Conservation (phyloP, 1,284 basidiomycete genomes). For the Earliella scabrosa region DNA sequence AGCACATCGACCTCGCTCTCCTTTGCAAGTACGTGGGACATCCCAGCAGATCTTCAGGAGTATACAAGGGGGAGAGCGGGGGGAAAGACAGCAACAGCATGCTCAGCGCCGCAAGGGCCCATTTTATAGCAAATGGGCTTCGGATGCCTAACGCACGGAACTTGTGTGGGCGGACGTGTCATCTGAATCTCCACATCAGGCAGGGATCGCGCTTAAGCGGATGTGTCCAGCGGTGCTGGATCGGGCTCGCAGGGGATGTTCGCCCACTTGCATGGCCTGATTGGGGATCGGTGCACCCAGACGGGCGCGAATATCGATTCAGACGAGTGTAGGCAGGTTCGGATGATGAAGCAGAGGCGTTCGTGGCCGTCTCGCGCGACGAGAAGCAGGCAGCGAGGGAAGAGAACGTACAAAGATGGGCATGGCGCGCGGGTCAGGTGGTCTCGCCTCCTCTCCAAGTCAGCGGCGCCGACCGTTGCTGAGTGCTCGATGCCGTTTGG, state of each 20-base stretch:
- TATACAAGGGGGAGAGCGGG: background rate
- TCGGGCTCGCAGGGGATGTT: background rate
- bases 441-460: conserved; percentile 5
- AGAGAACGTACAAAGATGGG: conserved; percentile 11
- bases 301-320: conserved; percentile 5
- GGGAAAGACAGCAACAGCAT: background rate
- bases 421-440: conserved; percentile 17
- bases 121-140: conserved; percentile 13
- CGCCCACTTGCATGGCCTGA: background rate
- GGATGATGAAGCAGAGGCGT: background rate
- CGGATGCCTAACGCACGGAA: conserved; percentile 18
- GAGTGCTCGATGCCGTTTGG: conserved; percentile 7
- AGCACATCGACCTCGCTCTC: conserved; percentile 53
- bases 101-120: background rate
- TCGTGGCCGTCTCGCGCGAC: background rate
- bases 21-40: background rate
- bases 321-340: background rate
- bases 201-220: conserved; percentile 5
- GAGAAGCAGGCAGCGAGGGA: conserved; percentile 19
- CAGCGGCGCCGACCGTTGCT: conserved; percentile 6
- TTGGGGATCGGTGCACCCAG: too few species aligned
- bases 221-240: background rate
- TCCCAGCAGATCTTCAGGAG: background rate
- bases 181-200: conserved; percentile 23
- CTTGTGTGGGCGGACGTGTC: conserved; percentile 20